Base-by-base conservation (phyloP, 2,329 filamentous ascomycete genomes). In the Juglanconis juglandina region DNA sequence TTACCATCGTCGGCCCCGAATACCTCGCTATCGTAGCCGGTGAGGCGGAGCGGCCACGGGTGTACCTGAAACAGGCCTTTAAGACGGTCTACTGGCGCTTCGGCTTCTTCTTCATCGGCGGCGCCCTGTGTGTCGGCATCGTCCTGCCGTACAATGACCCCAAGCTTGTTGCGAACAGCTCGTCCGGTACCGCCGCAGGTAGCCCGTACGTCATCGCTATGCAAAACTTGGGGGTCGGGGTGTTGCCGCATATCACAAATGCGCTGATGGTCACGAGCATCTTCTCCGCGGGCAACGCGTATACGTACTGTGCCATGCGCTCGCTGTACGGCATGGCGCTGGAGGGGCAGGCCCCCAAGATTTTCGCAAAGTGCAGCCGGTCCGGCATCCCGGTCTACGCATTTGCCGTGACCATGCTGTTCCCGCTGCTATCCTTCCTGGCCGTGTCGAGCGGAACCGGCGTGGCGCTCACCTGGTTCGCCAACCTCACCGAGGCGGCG, bases 21-120 rank as follows among this genome's bases (percentile, higher is more conserved):
- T 89, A 89, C 67, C 82, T 90, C 50, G 80, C 81, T 46, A 86
- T 85, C 67, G 90, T 90, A 1, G 87, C 90, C 13, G 89, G 87
- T 52, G 87, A 90, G 72, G 81, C 87, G 1, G 77, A 87, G 66
- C 83, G 87, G 62, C 87, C 87, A 0, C 82, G 87, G 4, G 75
- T 74, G 10, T 82, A 84, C 55, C 82, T 92, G 72, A 88, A 88
- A 37, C 81, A 81, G 54, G 89, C 88, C 1, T 91, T 85, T 75
- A 91, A 90, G 68, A 87, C 86, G 1, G 87, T 91, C 14, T 91
- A 90, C 74, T 89, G 87, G 70, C 85, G 90, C 49, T 81, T 92
- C 55, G 87, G 84, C 5, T 74, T 85, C 13, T 91, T 92, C 75
- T 91, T 91, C 72, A 81, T 91, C 33, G 80, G 89, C 3, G 88